Base-by-base conservation (phyloP, 129 eudicot genomes). In the Smallanthus sonchifolius region DNA sequence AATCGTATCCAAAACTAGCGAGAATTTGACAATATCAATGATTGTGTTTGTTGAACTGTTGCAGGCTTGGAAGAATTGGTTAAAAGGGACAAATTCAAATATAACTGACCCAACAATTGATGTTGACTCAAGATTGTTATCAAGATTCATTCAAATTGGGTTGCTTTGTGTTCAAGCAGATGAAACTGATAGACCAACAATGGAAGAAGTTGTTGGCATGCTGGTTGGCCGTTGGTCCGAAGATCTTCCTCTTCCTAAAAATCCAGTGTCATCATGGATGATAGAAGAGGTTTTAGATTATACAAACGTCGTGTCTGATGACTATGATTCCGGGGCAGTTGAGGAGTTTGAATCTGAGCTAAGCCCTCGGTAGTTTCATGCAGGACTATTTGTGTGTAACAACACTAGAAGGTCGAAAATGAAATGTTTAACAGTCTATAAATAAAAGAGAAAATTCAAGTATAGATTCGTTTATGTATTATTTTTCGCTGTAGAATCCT, bases 141-240 rank as follows among this genome's bases (percentile, higher is more conserved):
- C 66, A 60, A 60, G 66, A 34, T 14, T 60, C 66, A 60, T 60
- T 19, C 66, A 60, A n/a, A 45, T 68, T 28, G 60, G 57, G 16
- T 15, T 68, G 73, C 2, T 68, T 43, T 73, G 77, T 73, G 19
- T 8, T 52, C 42, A 75, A 52, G 17, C n/a, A 13, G 64, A 65
- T 32, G 52, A 45, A 37, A 38, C 15, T 1, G 80, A 75, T 4
- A 20, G 64, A 52, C 69, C 60, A 60, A 30, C 70, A 15, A 37
- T 45, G 68, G 71, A 65, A 38, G 70, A 47, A 56, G 77, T 43
- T 45, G 40, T 62, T 14, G 63, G 28, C 37, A 19, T 43, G 61
- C 24, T 51, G 59, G 44, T 45, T 55, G 9, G 19, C 63, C 35
- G 32, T 67, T 47, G 49, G 42, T 5, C 19, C 32, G 42, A 14